Conservation (phyloP, 371 early-diverging fungal genomes). For the Dentiscutata heterogama region DNA sequence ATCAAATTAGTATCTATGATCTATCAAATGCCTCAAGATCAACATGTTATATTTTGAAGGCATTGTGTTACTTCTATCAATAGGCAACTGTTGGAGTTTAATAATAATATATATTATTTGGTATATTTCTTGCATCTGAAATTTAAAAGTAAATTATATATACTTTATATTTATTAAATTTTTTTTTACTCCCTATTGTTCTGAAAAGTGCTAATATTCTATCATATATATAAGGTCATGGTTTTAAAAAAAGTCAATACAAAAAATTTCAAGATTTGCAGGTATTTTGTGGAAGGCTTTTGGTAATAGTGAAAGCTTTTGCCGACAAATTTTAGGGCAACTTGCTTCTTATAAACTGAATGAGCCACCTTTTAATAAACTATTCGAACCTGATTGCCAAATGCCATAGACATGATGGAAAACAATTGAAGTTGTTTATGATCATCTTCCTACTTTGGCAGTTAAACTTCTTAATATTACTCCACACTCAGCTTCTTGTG, state of each 20-base stretch:
- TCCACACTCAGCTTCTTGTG: neutral
- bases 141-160: constrained; percentile 3
- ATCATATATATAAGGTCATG: neutral
- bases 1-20: neutral
- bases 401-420: neutral
- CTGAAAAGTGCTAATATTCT: too few species aligned
- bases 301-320: neutral
- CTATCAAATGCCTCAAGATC: neutral
- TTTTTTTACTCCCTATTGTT: neutral
- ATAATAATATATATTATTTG: neutral
- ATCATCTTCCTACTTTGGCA: neutral
- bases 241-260: neutral
- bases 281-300: neutral
- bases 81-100: neutral
- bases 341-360: neutral
- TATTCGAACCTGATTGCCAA: neutral
- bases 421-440: neutral
- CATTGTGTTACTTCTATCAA: too few species aligned
- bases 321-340: neutral
- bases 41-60: too few species aligned
- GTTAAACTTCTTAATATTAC: neutral
- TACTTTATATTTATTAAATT: neutral
- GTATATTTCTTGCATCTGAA: neutral
- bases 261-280: neutral
- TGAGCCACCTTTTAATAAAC: neutral